Evolutionary conservation across 441 rosid species (phyloP).

Genomic region (Monsonia emarginata): DNA sequence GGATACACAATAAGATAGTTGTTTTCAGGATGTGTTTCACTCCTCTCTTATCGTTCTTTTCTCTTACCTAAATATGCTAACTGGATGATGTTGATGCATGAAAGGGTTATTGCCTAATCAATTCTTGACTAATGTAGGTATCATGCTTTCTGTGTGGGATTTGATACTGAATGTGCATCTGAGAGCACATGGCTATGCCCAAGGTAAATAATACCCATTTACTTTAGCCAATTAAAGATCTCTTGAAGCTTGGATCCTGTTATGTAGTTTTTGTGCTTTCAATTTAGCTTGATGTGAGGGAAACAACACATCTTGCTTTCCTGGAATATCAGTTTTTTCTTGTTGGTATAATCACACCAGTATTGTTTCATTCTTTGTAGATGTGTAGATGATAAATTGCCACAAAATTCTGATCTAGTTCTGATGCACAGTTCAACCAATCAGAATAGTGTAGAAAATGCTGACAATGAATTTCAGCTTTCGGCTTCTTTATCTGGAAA

Average conservation of each 20-base stretch:
- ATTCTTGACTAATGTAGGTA: constrained; percentile 48
- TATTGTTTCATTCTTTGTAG: constrained; percentile 34
- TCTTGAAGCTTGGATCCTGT: constrained; percentile 2
- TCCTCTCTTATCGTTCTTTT: neutral
- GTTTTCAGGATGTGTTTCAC: neutral
- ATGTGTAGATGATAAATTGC: constrained; percentile 47
- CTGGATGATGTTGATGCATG: neutral
- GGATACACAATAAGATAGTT: neutral
- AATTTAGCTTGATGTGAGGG: neutral
- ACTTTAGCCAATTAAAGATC: constrained; percentile 2
- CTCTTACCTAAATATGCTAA: neutral
- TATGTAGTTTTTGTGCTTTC: constrained; percentile 7
- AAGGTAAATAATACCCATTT: constrained; percentile 39
- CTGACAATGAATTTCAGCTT: constrained; percentile 30
- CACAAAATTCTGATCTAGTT: constrained; percentile 33
- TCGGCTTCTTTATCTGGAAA: constrained; percentile 53
- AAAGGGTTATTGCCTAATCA: constrained; percentile 17
- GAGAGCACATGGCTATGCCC: constrained; percentile 96
- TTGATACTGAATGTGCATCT: constrained; percentile 67
- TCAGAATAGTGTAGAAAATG: constrained; percentile 30
- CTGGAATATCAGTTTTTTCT: constrained; percentile 5
- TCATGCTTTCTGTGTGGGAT: constrained; percentile 95
- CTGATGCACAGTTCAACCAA: constrained; percentile 30
- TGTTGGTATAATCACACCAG: constrained; percentile 10
- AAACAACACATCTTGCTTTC: neutral